Evolutionary conservation across 768 basidiomycete genomes (phyloP).

Genomic region (Hericium coralloides): DNA sequence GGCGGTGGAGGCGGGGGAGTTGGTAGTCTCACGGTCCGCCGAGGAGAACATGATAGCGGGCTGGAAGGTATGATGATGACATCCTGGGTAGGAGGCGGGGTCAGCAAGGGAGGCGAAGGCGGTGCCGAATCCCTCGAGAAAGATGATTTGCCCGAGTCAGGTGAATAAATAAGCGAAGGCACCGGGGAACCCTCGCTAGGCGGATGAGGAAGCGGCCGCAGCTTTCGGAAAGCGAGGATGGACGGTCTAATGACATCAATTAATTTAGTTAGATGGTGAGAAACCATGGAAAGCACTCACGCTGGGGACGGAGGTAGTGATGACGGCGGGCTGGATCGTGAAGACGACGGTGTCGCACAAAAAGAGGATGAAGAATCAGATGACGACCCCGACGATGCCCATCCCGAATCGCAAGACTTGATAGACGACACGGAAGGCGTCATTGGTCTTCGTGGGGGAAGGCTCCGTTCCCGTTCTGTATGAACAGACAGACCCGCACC

Average conservation of each 20-base stretch:
- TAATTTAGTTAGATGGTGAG: not conserved
- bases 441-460: slow-evolving; percentile 1
- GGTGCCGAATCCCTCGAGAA: not conserved
- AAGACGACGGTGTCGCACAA: not conserved
- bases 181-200: not conserved
- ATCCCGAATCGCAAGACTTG: slow-evolving; percentile 3
- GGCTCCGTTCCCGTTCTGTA: not conserved
- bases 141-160: not conserved
- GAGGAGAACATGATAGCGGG: not conserved
- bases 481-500: not conserved
- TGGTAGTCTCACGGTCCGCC: not conserved
- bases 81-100: not conserved
- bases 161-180: not conserved
- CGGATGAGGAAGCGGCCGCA: not conserved
- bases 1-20: not conserved
- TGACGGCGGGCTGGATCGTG: slow-evolving; percentile 2
- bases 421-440: slow-evolving; percentile 9
- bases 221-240: not conserved
- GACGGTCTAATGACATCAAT: not conserved
- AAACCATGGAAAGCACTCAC: slow-evolving; percentile 3
- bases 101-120: not conserved
- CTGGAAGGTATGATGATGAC: not conserved
- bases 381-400: not conserved
- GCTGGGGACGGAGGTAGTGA: slow-evolving; percentile 10
- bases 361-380: not conserved